phyloP scores from a whole-genome alignment of 2,329 filamentous ascomycete genomes.

The Alternaria sp. region DNA sequence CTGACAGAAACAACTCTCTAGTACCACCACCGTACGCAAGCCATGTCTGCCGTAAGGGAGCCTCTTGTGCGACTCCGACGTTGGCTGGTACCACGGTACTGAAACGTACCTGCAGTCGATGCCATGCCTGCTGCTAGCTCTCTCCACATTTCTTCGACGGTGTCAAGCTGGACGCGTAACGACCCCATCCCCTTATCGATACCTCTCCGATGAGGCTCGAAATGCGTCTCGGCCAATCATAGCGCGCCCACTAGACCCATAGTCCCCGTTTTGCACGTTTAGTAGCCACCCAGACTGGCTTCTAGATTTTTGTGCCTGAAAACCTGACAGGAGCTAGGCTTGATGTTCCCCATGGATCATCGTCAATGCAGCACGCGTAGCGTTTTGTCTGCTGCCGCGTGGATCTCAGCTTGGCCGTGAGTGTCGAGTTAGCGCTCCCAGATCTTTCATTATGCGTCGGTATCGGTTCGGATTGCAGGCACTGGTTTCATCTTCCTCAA shows the following conservation, averaged over 20 bases:
- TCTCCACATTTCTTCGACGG: constrained; percentile 44
- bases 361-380: constrained; percentile 27
- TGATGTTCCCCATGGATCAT: constrained; percentile 15
- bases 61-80: constrained; percentile 7
- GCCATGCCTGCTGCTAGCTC: constrained; percentile 27
- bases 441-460: constrained; percentile 33
- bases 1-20: constrained; percentile 8
- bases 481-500: constrained; percentile 30
- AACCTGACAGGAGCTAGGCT: constrained; percentile 17
- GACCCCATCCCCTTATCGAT: constrained; percentile 34
- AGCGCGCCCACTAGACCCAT: constrained; percentile 10
- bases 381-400: constrained; percentile 32
- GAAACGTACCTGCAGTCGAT: constrained; percentile 31
- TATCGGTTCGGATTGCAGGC: constrained; percentile 19
- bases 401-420: constrained; percentile 24
- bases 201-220: constrained; percentile 23
- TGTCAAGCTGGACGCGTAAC: constrained; percentile 46
- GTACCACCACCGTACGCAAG: not conserved
- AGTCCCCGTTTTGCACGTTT: constrained; percentile 23
- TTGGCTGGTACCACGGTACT: constrained; percentile 22
- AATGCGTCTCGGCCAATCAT: constrained; percentile 33
- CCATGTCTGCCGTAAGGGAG: not conserved
- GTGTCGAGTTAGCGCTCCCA: constrained; percentile 28
- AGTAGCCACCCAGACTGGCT: constrained; percentile 18
- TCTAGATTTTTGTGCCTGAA: constrained; percentile 19